These are phyloP conservation scores for Platismatia glauca DNA, from an alignment of 495 filamentous ascomycete genomes.

Conservation along the genomic window DNA sequence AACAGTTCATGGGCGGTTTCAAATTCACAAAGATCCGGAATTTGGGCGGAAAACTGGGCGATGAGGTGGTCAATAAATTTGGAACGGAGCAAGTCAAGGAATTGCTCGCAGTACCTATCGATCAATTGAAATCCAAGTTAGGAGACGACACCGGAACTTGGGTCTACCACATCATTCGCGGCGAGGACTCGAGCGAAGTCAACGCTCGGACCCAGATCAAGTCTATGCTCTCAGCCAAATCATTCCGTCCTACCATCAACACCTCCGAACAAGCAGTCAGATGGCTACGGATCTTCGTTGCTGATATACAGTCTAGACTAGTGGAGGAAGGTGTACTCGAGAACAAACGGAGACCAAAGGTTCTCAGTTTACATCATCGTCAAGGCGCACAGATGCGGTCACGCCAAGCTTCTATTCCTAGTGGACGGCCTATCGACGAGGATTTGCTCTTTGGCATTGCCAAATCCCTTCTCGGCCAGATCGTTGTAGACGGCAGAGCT, in stretches of 20 bases:
- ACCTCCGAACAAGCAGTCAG: conserved; percentile 68
- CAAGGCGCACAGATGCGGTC: conserved; percentile 61
- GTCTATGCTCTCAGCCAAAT: conserved; percentile 96
- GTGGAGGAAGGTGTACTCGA: conserved; percentile 90
- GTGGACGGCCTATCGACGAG: conserved; percentile 64
- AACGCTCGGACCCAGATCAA: conserved; percentile 90
- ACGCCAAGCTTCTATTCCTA: conserved; percentile 65
- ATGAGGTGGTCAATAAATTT: conserved; percentile 68
- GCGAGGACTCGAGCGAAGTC: conserved; percentile 79
- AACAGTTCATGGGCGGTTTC: conserved; percentile 71
- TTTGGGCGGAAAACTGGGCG: conserved; percentile 91
- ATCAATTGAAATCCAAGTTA: conserved; percentile 69
- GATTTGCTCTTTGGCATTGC: conserved; percentile 66
- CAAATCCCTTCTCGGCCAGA: conserved; percentile 64
- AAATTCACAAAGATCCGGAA: conserved; percentile 96
- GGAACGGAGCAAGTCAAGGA: conserved; percentile 72
- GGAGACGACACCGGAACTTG: conserved; percentile 82
- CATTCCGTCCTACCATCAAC: conserved; percentile 79
- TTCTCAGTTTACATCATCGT: conserved; percentile 73
- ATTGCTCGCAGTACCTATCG: conserved; percentile 60
- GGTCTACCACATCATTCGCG: conserved; percentile 80
- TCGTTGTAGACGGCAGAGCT: conserved; percentile 62
- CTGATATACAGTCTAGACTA: conserved; percentile 82
- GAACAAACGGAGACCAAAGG: conserved; percentile 76
- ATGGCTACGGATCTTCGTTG: conserved; percentile 88